Evolutionary conservation across 73 alveolate species (phyloP).

Genomic region (Tetrahymena malaccensis): DNA sequence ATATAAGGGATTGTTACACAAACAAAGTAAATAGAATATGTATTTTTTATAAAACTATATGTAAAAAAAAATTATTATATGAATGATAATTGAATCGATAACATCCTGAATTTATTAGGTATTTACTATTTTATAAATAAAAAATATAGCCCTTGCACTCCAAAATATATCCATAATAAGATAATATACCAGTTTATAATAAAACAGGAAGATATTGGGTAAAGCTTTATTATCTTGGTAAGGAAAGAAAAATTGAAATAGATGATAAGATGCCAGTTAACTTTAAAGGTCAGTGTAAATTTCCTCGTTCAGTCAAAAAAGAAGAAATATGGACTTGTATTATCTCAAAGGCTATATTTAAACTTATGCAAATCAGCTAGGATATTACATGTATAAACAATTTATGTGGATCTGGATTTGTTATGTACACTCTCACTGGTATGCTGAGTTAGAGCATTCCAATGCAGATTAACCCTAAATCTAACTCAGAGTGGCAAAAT

Average conservation of each 20-base stretch:
- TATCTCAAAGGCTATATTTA: constrained; percentile 82
- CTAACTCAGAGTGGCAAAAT: not conserved
- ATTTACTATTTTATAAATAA: not conserved
- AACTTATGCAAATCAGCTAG: constrained; percentile 80
- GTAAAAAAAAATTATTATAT: not conserved
- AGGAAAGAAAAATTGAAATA: constrained; percentile 86
- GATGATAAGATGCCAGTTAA: constrained; percentile 94
- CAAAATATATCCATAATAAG: constrained; percentile 95
- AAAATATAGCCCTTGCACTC: constrained; percentile 54
- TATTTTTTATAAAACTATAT: not conserved
- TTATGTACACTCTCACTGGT: constrained; percentile 94
- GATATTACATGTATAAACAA: constrained; percentile 36
- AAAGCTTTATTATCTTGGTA: constrained; percentile 86
- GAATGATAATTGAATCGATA: not conserved
- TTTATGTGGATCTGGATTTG: constrained; percentile 69
- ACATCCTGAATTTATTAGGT: not conserved
- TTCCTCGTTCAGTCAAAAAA: constrained; percentile 80
- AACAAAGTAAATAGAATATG: constrained; percentile 36
- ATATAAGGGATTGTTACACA: constrained; percentile 79
- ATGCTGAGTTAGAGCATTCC: constrained; percentile 82
- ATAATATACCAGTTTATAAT: constrained; percentile 89
- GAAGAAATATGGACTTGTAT: constrained; percentile 93
- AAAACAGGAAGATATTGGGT: constrained; percentile 94
- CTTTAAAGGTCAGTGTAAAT: constrained; percentile 68
- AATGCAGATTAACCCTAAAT: constrained; percentile 24